Conservation (phyloP, 208 protist species). For the Tritrichomonas musculus region DNA sequence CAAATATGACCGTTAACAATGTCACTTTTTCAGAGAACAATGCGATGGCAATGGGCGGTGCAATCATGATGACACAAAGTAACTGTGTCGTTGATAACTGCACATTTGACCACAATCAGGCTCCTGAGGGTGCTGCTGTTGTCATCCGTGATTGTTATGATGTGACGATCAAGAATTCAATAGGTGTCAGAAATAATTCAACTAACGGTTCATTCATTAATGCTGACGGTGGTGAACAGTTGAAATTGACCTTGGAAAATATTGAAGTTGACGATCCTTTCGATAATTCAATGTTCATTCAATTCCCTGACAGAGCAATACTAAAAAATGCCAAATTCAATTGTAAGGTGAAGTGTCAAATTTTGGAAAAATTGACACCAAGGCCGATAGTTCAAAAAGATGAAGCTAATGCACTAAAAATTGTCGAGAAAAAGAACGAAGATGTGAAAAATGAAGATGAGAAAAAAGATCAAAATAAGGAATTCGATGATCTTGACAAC, state of each 20-base stretch:
- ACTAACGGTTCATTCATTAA: background rate
- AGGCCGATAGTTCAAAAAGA: background rate
- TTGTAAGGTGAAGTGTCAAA: background rate
- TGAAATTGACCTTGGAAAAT: background rate
- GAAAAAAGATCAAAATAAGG: background rate
- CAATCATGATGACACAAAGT: background rate
- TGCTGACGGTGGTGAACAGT: background rate
- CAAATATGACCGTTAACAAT: background rate
- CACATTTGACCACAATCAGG: background rate
- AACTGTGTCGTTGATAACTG: background rate
- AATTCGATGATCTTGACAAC: background rate
- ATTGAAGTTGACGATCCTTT: background rate
- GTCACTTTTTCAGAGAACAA: background rate
- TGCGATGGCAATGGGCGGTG: background rate
- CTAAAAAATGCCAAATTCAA: background rate
- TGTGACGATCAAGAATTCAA: background rate
- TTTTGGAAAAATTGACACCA: background rate
- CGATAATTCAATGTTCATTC: background rate
- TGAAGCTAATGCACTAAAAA: background rate
- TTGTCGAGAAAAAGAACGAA: background rate
- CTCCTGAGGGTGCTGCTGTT: background rate
- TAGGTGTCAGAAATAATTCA: background rate
- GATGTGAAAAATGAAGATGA: background rate
- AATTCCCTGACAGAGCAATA: background rate
- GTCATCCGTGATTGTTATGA: background rate